Base-by-base conservation (phyloP, 2,329 filamentous ascomycete genomes). In the Monilinia aucupariae region DNA sequence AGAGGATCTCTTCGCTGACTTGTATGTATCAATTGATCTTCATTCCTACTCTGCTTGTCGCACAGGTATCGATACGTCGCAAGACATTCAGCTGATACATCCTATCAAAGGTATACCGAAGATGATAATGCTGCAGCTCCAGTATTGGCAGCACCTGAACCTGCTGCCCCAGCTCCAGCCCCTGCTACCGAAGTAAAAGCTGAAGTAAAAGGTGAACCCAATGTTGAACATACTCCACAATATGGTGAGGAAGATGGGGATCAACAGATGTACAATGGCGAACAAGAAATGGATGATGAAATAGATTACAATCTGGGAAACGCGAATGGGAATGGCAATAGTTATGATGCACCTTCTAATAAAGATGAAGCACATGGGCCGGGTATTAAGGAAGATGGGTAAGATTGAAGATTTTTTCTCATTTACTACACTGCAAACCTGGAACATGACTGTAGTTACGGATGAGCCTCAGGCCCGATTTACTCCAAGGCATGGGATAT, bases 1-100 rank as follows among this genome's bases (percentile, higher is more conserved):
- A 71, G 92, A 96, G 73, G 92, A 96, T 82, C 89, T 96, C 77
- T 96, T 96, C 77, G 92, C 92, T 72, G 92, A 96, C 78, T 85
- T 96, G 92, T 96, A 81, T 78, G 91, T 83, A 63, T 50, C 20
- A 41, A 22, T 45, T 43, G 30, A 22, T 52, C n/a, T 27, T 30
- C 53, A 45, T 32, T 20, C 30, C 25, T 20, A 15, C 27, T 32
- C 15, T 27, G 27, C 27, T 30, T 48, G 47, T 60, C 25, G 37
- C 58, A 43, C 48, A n/a, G 53, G 17, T 27, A 30, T 27, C 41
- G 32, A 43, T 39, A 25, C 49, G 22, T 34, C 25, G 59, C 49
- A 45, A 54, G 45, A 39, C 37, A 22, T 47, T 37, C 32, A 62
- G 41, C 50, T 61, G 54, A 62, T 68, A 51, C n/a, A 53, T 53